Evolutionary conservation across 1,284 basidiomycete genomes (phyloP).

Genomic region (Puccinia polysora): DNA sequence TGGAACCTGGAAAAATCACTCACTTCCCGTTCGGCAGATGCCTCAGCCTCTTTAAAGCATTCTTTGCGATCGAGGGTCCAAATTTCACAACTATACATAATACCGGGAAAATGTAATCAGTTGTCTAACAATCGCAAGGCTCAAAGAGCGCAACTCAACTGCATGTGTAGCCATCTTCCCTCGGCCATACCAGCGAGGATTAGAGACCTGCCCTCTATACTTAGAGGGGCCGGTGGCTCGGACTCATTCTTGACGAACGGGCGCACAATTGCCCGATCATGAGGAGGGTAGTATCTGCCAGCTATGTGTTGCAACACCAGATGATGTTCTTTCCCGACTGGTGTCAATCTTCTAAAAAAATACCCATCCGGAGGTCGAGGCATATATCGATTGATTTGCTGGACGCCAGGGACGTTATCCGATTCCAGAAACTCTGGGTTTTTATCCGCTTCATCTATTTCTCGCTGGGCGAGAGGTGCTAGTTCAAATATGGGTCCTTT

Average conservation of each 20-base stretch:
- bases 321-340: constrained; percentile 40
- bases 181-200: constrained; percentile 23
- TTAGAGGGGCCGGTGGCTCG: not conserved
- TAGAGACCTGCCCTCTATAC: constrained; percentile 14
- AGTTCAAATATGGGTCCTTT: constrained; percentile 41
- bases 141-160: constrained; percentile 16
- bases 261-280: not conserved
- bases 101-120: not conserved
- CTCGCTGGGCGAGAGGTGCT: not conserved
- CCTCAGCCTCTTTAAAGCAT: constrained; percentile 29
- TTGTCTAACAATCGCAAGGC: no score
- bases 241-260: not conserved
- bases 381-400: constrained; percentile 37
- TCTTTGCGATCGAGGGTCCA: constrained; percentile 37
- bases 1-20: not conserved
- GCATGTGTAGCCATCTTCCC: constrained; percentile 40
- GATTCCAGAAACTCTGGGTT: constrained; percentile 17
- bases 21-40: constrained; percentile 31
- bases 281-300: constrained; percentile 40
- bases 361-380: constrained; percentile 11
- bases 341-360: constrained; percentile 37
- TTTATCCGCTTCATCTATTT: not conserved
- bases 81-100: constrained; percentile 18
- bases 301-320: constrained; percentile 39
- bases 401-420: not conserved